These are phyloP conservation scores for Papiliotrema fonsecae DNA, from an alignment of 1,284 basidiomycete genomes.

Conservation along the genomic window DNA sequence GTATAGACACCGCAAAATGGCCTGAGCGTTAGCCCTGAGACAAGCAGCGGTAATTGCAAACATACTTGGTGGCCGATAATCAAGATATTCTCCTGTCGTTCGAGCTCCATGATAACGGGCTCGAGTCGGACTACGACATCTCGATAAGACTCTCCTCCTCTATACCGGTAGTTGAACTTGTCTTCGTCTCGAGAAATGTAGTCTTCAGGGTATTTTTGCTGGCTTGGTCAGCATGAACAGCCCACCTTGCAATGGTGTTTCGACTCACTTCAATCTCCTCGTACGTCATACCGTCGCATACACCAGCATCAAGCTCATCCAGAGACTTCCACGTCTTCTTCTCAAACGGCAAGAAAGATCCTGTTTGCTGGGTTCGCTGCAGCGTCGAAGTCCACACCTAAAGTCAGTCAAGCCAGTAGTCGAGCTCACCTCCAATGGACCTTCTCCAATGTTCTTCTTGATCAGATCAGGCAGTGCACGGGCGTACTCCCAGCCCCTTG, in stretches of 20 bases:
- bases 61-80: constrained; percentile 90
- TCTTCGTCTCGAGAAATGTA: constrained; percentile 98
- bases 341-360: constrained; percentile 70
- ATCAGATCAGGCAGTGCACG: constrained; percentile 79
- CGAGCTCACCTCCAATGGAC: constrained; percentile 48
- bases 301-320: constrained; percentile 96
- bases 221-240: constrained; percentile 3
- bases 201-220: constrained; percentile 95
- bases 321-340: constrained; percentile 98
- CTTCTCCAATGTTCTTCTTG: constrained; percentile 84
- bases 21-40: constrained; percentile 50
- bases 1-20: constrained; percentile 87
- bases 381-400: constrained; percentile 96
- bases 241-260: neutral
- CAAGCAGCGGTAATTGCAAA: constrained; percentile 5
- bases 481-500: constrained; percentile 80
- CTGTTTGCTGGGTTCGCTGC: constrained; percentile 88
- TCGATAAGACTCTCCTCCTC: constrained; percentile 89
- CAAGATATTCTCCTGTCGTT: constrained; percentile 93
- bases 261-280: constrained; percentile 84
- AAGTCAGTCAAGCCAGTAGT: neutral
- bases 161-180: constrained; percentile 98
- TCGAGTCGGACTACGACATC: constrained; percentile 95
- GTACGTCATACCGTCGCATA: constrained; percentile 99
- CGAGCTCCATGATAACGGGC: constrained; percentile 98